Evolutionary conservation across 495 filamentous ascomycete genomes (phyloP), one percentile per base, ranked within the genome.

Genomic region (Podospora pseudocomata): DNA sequence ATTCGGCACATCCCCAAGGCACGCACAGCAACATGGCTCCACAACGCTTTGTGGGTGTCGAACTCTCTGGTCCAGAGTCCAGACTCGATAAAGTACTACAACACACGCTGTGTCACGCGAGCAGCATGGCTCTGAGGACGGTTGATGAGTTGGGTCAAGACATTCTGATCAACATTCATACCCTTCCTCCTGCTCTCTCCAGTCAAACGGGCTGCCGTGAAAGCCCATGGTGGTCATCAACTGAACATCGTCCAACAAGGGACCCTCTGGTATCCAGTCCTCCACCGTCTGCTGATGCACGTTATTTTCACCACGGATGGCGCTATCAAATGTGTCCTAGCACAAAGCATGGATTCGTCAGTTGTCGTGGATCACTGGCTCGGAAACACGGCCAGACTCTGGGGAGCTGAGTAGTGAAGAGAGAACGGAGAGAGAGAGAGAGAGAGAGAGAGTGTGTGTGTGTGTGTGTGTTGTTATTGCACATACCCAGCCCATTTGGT

Each of bases 401-500:
- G 39, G 15, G 39, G 39, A 49, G 39, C 15, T 11, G 20, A 23
- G 20, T 23, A 23, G 20, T 1, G 39, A 49, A 49, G 39, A 49
- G 13, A 0, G 7, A 32, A 0, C 0, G 30, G 30, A 0, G 0
- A 32, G 30, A 32, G 4, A 18, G 19, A 63, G 20, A 20, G 18
- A 6, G 61, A 23, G 23, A 1, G 23, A 23, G 23, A 1, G 23
- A 23, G 61, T 23, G 20, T 23, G 23, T 23, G 0, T 23, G 23
- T 23, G 23, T 23, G 23, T 23, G 23, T 23, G 1, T 23, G 23
- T 23, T 23, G 23, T 23, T 39, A 11, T 28, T 63, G 30, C 15
- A 30, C 61, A 44, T 63, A 63, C 61, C 61, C 61, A 63, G 30
- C 30, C 34, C 61, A 63, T 63, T 23, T 63, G 27, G 5, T 63